Percentiles rank a stretch among this genome's conserved stretches.
Conservation (phyloP, 345 rosid species). For the Rhizophora apiculata region DNA sequence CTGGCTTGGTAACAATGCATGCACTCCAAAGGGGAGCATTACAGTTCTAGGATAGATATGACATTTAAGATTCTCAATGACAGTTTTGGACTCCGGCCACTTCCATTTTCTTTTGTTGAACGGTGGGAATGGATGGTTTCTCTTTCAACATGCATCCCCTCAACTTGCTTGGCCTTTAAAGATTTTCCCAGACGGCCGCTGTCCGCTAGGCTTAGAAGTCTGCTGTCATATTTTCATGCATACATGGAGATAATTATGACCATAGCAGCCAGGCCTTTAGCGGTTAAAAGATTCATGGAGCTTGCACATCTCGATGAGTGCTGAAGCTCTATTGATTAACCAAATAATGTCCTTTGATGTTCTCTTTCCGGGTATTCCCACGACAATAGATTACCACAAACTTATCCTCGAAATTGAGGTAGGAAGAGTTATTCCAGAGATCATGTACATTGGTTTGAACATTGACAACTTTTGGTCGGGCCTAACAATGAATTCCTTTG, state of each 20-base stretch:
- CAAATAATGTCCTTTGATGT: background rate
- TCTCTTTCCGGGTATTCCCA: conserved; percentile 69
- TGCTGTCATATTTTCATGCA: too few relatives aligned
- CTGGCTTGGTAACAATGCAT: background rate
- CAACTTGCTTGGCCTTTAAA: too few relatives aligned
- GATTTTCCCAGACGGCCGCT: too few relatives aligned
- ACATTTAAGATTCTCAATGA: background rate
- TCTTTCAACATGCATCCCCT: too few relatives aligned
- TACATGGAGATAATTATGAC: too few relatives aligned
- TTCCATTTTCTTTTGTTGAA: background rate
- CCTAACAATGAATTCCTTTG: background rate
- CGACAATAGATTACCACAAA: conserved; percentile 90
- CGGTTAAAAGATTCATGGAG: too few relatives aligned
- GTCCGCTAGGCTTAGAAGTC: too few relatives aligned
- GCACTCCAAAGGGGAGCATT: background rate
- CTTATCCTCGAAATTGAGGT: conserved; percentile 96
- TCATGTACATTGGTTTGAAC: background rate
- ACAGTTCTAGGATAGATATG: background rate
- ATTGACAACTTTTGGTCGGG: background rate
- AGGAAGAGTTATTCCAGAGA: conserved; percentile 17
- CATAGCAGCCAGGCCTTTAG: too few relatives aligned
- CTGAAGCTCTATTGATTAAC: background rate
- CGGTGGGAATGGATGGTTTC: background rate
- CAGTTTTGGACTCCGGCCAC: background rate
- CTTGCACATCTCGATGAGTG: too few relatives aligned